phyloP scores from a whole-genome alignment of 257 asterid species.

The Osmanthus fragrans region DNA sequence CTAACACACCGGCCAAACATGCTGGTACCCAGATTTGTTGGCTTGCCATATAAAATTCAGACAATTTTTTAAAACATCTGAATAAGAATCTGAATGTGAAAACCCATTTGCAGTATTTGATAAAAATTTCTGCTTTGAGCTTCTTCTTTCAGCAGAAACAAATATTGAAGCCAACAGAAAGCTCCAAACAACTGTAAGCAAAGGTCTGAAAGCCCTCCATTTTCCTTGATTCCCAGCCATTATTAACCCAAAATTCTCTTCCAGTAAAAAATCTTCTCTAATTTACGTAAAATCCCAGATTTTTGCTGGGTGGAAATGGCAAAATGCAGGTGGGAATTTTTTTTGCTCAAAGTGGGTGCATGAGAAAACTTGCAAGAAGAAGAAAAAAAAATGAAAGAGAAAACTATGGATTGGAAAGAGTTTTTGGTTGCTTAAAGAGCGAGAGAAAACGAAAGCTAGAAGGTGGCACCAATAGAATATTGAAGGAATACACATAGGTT shows the following conservation, averaged over 20 bases:
- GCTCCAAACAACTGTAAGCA: slow-evolving; percentile 38
- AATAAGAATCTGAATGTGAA: slow-evolving; percentile 14
- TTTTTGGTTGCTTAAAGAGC: neutral
- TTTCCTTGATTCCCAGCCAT: slow-evolving; percentile 37
- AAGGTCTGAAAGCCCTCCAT: slow-evolving; percentile 38
- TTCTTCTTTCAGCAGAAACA: slow-evolving; percentile 50
- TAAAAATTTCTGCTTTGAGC: slow-evolving; percentile 26
- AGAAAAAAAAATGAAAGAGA: neutral
- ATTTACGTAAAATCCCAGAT: no score
- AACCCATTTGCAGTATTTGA: slow-evolving; percentile 11
- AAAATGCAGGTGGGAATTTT: no score
- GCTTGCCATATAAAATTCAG: slow-evolving; percentile 42
- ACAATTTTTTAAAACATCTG: slow-evolving; percentile 15
- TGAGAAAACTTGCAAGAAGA: neutral
- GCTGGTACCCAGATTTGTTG: slow-evolving; percentile 40
- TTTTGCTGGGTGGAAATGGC: no score
- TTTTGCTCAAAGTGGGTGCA: neutral
- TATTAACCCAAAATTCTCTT: neutral
- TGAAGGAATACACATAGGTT: neutral
- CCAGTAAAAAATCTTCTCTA: neutral
- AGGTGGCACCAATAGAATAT: no score
- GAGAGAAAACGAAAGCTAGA: neutral
- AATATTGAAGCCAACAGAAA: slow-evolving; percentile 42
- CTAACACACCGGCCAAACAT: slow-evolving; percentile 53
- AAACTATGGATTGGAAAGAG: no score